Percentiles rank a stretch among this genome's conserved stretches.
Evolutionary conservation across 2,329 filamentous ascomycete species (phyloP).

Genomic region (Colletotrichum tamarilloi): DNA sequence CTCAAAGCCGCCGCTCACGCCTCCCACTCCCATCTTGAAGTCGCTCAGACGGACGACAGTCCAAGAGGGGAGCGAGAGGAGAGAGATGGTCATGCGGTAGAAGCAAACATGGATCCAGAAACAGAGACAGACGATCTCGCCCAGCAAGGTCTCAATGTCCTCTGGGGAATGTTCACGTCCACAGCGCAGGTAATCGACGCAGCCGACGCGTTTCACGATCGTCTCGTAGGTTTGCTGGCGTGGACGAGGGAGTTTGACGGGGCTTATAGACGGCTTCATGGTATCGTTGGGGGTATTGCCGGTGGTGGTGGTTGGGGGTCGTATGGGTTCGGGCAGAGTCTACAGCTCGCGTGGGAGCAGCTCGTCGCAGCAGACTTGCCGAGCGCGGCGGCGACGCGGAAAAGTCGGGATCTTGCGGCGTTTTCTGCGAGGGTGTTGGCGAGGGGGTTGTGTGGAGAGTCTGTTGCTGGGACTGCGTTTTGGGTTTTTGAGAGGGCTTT

Average conservation of each 20-base stretch:
- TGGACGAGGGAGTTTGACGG: not conserved
- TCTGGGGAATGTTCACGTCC: not conserved
- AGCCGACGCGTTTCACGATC: not conserved
- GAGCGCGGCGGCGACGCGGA: not conserved
- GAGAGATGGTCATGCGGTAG: fast-evolving
- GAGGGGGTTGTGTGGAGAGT: not conserved
- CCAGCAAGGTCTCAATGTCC: not conserved
- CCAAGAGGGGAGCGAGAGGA: not conserved
- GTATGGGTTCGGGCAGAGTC: not conserved
- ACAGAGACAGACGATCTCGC: not conserved
- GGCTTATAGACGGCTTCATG: not conserved
- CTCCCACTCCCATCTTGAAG: not conserved
- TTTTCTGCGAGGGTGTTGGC: not conserved
- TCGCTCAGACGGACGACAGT: not conserved
- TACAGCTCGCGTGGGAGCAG: not conserved
- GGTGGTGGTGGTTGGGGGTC: not conserved
- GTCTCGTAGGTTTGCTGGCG: not conserved
- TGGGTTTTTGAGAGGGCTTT: not conserved
- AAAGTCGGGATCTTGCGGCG: not conserved
- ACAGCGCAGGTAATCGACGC: not conserved
- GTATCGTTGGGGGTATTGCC: no score
- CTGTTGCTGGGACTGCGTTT: not conserved
- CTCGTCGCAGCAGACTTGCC: not conserved
- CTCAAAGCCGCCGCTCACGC: not conserved
- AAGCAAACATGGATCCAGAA: not conserved